Percentiles rank a stretch among this genome's conserved stretches.
Conservation (phyloP, 2,329 filamentous ascomycete genomes). For the Xylaria sp. region DNA sequence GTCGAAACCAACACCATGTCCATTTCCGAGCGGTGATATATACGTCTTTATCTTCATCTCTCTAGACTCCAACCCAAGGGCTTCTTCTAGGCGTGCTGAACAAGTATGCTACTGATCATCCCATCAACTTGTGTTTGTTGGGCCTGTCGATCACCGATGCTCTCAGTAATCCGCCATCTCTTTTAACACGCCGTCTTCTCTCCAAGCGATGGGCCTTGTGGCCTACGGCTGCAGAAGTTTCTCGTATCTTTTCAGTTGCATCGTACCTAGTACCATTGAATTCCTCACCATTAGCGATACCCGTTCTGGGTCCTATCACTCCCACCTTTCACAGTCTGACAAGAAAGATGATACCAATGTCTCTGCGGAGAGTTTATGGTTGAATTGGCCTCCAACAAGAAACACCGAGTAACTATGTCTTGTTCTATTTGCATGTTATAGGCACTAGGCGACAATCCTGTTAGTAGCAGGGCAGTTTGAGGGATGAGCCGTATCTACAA, state of each 20-base stretch:
- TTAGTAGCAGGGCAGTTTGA: conserved; percentile 20
- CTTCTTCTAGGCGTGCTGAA: neutral
- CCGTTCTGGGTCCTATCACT: neutral
- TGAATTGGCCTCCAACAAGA: conserved; percentile 23
- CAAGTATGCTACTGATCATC: conserved; percentile 19
- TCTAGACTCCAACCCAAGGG: neutral
- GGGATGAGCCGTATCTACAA: conserved; percentile 16
- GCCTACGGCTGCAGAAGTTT: conserved; percentile 2
- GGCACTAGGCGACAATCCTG: conserved; percentile 12
- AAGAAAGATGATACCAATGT: conserved; percentile 22
- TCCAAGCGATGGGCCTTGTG: neutral
- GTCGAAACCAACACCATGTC: conserved; percentile 14
- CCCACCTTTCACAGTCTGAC: conserved; percentile 24
- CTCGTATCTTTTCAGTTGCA: conserved; percentile 7
- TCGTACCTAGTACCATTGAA: conserved; percentile 22
- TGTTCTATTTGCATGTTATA: conserved; percentile 27
- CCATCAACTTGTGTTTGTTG: conserved; percentile 14
- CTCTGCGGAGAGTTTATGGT: conserved; percentile 25
- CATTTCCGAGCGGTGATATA: conserved; percentile 10
- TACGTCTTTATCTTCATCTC: conserved; percentile 9
- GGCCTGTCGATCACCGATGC: conserved; percentile 12
- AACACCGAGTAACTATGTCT: conserved; percentile 18
- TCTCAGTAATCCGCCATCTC: conserved; percentile 10
- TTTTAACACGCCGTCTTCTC: neutral
- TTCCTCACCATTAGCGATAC: conserved; percentile 3